Evolutionary conservation across 306 rosid species (phyloP).

Genomic region (Echinosophora koreensis): DNA sequence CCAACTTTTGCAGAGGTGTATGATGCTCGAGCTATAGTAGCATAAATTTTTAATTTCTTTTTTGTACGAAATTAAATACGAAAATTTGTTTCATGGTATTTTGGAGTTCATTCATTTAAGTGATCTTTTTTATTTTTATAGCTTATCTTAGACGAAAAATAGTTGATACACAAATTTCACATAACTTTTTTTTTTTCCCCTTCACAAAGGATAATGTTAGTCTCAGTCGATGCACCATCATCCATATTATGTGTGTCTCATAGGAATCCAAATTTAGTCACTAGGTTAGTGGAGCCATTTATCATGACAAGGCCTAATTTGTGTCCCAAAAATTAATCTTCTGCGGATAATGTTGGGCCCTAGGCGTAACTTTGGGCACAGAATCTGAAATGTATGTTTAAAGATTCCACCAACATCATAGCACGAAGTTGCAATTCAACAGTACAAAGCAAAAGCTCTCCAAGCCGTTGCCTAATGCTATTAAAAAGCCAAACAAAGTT

Average conservation of each 20-base stretch:
- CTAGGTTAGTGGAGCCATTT: conserved; percentile 40
- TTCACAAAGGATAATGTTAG: neutral
- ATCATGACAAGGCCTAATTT: conserved; percentile 33
- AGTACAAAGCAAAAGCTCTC: conserved; percentile 43
- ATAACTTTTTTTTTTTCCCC: too few species aligned
- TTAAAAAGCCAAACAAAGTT: conserved; percentile 44
- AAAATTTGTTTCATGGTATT: neutral
- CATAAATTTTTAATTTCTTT: neutral
- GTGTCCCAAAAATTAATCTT: conserved; percentile 7
- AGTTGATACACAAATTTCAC: neutral
- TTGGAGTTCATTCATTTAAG: neutral
- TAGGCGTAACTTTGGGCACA: conserved; percentile 40
- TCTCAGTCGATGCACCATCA: neutral
- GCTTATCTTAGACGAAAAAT: conserved; percentile 3
- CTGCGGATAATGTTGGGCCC: conserved; percentile 37
- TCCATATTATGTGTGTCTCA: neutral
- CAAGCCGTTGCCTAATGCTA: conserved; percentile 45
- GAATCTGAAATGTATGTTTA: conserved; percentile 42
- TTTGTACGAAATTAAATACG: neutral
- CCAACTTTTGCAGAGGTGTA: neutral
- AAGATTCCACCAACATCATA: conserved; percentile 35
- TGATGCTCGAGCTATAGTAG: neutral
- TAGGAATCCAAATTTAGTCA: neutral
- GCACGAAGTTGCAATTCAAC: conserved; percentile 23
- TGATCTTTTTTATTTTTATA: neutral